These are phyloP conservation scores for Saturnispora mendoncae DNA, from an alignment of 805 yeast genomes.

Conservation along the genomic window DNA sequence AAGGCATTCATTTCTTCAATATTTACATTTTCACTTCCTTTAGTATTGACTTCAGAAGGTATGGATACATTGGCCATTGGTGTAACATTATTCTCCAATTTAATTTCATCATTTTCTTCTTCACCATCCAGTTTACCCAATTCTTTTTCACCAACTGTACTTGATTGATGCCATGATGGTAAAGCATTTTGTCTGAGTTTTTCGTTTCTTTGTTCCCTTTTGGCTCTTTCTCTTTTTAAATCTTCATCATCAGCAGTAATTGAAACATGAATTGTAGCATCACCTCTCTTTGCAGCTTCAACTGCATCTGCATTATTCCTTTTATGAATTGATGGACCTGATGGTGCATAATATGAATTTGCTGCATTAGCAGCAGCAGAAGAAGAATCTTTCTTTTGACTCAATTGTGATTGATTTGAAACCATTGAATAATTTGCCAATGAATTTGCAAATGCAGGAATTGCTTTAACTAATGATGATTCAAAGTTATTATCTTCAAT, in stretches of 20 bases:
- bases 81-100: too few relatives aligned
- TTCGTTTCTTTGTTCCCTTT: slow-evolving; percentile 59
- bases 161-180: slow-evolving; percentile 92
- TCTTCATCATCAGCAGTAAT: slow-evolving; percentile 84
- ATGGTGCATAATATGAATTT: slow-evolving; percentile 9
- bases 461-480: slow-evolving; percentile 65
- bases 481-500: slow-evolving; percentile 89
- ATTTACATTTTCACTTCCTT: slow-evolving; percentile 10
- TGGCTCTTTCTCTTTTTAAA: slow-evolving; percentile 49
- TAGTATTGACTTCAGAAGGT: not conserved
- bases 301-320: slow-evolving; percentile 21
- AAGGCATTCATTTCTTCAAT: slow-evolving; percentile 64
- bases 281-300: slow-evolving; percentile 39
- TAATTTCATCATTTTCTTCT: too few relatives aligned
- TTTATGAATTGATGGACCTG: slow-evolving; percentile 16
- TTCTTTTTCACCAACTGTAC: slow-evolving; percentile 72
- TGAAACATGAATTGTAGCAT: slow-evolving; percentile 82
- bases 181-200: slow-evolving; percentile 83
- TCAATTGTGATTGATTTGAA: slow-evolving; percentile 32
- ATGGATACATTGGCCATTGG: not conserved
- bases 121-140: slow-evolving; percentile 48
- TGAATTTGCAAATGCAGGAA: slow-evolving; percentile 73
- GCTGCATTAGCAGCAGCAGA: not conserved
- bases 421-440: slow-evolving; percentile 57
- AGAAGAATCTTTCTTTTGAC: slow-evolving; percentile 11